Base-by-base conservation (phyloP, 208 protist species). In the Leishmania tropica region DNA sequence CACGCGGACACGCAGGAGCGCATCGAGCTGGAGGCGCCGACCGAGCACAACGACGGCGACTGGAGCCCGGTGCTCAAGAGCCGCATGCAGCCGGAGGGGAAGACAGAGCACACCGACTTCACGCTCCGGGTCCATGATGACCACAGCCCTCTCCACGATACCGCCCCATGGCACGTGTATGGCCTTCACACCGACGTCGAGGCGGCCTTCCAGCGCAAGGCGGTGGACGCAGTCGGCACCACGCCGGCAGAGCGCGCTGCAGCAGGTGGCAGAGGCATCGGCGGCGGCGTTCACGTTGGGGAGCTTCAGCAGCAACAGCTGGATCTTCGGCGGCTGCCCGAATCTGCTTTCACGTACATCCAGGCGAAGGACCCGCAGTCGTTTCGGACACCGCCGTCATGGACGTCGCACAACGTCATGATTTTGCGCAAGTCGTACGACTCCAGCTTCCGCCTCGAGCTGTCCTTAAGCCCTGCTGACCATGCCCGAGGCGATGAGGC, bases 371-470 rank as follows among this genome's bases (percentile, higher is more conserved):
- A 89, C 73, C 83, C 37, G 72, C 5, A 75, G 53, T 84, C 75
- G 71, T 92, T 92, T 62, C 78, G 72, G 56, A 56, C 83, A 47
- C 83, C 76, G 37, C 24, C 72, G 4, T 5, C 72, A 3, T 47
- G 31, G 70, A 53, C 48, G 1, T 70, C 78, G 73, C 85, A 93
- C 79, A 97, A 97, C 74, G 58, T 96, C 37, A 74, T 97, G 71
- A 86, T 97, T 56, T 80, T 97, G 78, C 90, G 87, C 48, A 95
- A 95, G 85, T 62, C 75, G 58, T 97, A 94, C 87, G 78, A 87
- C 56, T 83, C 88, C 40, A 88, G 88, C 79, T 97, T 97, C 79
- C 87, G 94, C 31, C 80, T 96, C 17, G 90, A 97, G 74, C 65
- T 97, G 24, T 96, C 92, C 24, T 77, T 97, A 68, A 92, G 89